Evolutionary conservation across 2,329 filamentous ascomycete species (phyloP).

Genomic region (Pseudocercospora cruenta): DNA sequence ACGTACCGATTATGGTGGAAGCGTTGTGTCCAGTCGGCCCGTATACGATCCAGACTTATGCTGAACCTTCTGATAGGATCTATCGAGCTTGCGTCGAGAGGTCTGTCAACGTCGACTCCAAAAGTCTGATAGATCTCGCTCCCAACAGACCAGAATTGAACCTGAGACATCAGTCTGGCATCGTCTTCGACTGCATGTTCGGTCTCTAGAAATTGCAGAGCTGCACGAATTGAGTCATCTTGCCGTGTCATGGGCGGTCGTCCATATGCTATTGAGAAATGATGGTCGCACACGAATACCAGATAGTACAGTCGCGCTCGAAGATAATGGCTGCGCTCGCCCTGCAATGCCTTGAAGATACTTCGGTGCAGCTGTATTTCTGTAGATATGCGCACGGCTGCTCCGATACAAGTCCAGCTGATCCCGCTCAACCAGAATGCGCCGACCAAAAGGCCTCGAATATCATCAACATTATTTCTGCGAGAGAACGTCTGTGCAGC

Average conservation of each 20-base stretch:
- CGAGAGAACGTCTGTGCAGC: constrained; percentile 36
- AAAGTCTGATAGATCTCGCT: constrained; percentile 37
- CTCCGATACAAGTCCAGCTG: constrained; percentile 36
- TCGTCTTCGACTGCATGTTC: constrained; percentile 39
- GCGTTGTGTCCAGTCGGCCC: constrained; percentile 35
- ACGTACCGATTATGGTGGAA: constrained; percentile 33
- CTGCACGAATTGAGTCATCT: constrained; percentile 37
- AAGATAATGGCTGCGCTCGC: constrained; percentile 39
- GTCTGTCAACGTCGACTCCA: constrained; percentile 36
- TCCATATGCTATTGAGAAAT: constrained; percentile 43
- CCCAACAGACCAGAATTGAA: constrained; percentile 34
- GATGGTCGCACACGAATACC: constrained; percentile 47
- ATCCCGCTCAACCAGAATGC: constrained; percentile 45
- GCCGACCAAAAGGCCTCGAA: constrained; percentile 43
- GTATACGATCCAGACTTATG: constrained; percentile 32
- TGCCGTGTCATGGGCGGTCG: constrained; percentile 44
- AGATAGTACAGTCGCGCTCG: constrained; percentile 45
- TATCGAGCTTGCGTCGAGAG: constrained; percentile 36
- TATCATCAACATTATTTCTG: constrained; percentile 34
- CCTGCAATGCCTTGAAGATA: constrained; percentile 41
- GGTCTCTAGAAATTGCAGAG: constrained; percentile 38
- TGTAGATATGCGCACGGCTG: constrained; percentile 44
- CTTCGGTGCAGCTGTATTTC: constrained; percentile 46
- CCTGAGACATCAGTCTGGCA: constrained; percentile 33
- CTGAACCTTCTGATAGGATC: constrained; percentile 36